phyloP scores from a whole-genome alignment of 352 stramenopile species.

The Pythium graminicola region DNA sequence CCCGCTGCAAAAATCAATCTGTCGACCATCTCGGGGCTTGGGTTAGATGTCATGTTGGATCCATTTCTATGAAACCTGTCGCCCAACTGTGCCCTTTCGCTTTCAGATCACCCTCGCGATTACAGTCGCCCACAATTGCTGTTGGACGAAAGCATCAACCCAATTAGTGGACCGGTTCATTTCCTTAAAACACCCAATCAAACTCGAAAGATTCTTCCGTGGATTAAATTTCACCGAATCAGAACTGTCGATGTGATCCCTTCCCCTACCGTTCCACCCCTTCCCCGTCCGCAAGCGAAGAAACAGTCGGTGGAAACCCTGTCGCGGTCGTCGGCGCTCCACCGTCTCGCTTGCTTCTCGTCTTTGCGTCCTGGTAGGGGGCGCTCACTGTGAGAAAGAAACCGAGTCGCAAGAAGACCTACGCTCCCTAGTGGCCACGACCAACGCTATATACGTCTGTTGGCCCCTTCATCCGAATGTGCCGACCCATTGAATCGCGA shows the following conservation, averaged over 20 bases:
- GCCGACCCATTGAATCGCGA: constrained; percentile 75
- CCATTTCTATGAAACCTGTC: constrained; percentile 47
- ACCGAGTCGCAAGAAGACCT: constrained; percentile 17
- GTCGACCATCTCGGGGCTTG: constrained; percentile 18
- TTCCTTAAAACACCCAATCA: not conserved
- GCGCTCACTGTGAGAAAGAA: constrained; percentile 29
- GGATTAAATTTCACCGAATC: constrained; percentile 19
- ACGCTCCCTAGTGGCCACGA: constrained; percentile 17
- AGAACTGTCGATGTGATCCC: not conserved
- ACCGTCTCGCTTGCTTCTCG: constrained; percentile 9
- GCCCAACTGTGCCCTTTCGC: constrained; percentile 7
- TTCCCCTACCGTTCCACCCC: constrained; percentile 3
- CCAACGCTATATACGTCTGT: constrained; percentile 8
- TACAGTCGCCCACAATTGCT: not conserved
- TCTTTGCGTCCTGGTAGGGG: constrained; percentile 14
- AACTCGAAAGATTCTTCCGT: not conserved
- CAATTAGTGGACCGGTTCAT: not conserved
- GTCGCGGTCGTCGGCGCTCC: not conserved
- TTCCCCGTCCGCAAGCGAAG: constrained; percentile 1
- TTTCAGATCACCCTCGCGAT: constrained; percentile 20
- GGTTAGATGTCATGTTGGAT: constrained; percentile 18
- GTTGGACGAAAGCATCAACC: constrained; percentile 8
- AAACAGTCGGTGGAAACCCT: constrained; percentile 13
- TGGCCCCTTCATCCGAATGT: constrained; percentile 41
- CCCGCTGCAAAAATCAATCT: not conserved